Conservation (phyloP, 345 rosid species). For the Firmiana major region DNA sequence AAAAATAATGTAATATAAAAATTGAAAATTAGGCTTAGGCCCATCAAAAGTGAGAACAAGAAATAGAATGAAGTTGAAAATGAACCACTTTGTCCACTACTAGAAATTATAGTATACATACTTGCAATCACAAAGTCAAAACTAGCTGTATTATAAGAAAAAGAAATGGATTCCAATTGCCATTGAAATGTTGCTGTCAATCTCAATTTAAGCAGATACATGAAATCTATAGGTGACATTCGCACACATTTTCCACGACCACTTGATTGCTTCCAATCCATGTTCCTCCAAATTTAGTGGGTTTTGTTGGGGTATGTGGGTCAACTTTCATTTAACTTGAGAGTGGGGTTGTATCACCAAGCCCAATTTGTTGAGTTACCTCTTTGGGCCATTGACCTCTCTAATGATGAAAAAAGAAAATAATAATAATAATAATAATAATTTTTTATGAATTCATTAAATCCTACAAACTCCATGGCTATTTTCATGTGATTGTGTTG, state of each 20-base stretch:
- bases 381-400: neutral
- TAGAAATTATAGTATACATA: no score
- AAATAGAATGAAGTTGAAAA: no score
- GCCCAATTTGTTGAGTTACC: neutral
- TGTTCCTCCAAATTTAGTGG: neutral
- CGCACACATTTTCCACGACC: neutral
- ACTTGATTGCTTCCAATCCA: neutral
- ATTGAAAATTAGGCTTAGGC: no score
- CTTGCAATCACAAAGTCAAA: neutral
- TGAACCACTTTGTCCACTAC: neutral
- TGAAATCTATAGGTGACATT: neutral
- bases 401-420: no score
- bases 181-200: neutral
- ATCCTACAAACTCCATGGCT: no score
- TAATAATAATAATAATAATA: no score
- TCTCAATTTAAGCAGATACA: neutral
- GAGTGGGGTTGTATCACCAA: neutral
- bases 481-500: no score
- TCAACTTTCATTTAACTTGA: neutral
- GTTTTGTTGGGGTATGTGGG: neutral
- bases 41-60: neutral
- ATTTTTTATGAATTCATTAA: no score
- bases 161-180: neutral
- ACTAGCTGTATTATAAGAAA: neutral
- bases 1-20: no score